phyloP scores from a whole-genome alignment of 225 moss, liverwort and hornwort species.

The Rhytidiadelphus loreus region DNA sequence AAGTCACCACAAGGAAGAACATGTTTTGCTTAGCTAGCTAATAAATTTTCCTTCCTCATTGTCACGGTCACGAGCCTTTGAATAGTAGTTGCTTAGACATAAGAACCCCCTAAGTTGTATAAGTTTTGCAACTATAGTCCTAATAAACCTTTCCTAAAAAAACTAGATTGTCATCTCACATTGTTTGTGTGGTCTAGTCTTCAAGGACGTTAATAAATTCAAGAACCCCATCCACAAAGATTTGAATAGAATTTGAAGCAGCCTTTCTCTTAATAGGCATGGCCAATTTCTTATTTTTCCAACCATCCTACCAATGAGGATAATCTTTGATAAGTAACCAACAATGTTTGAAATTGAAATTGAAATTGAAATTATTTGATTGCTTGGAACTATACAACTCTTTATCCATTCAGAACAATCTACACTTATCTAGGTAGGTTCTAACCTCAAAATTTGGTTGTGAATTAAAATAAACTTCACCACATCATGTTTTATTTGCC shows the following conservation, averaged over 20 bases:
- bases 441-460: background rate
- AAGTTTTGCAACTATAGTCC: background rate
- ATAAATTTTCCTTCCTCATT: fast-evolving
- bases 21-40: background rate
- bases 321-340: background rate
- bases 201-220: fast-evolving
- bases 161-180: fast-evolving
- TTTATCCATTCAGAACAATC: fast-evolving
- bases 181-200: fast-evolving
- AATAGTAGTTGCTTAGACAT: fast-evolving
- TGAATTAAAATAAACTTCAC: background rate
- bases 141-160: fast-evolving
- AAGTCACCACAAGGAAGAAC: background rate
- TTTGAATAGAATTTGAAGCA: fast-evolving
- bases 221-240: fast-evolving
- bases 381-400: background rate
- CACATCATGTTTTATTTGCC: background rate
- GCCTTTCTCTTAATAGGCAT: fast-evolving
- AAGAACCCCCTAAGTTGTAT: fast-evolving
- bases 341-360: background rate
- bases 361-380: fast-evolving
- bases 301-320: fast-evolving
- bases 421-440: fast-evolving
- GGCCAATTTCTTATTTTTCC: fast-evolving
- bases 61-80: fast-evolving